Evolutionary conservation across 2,329 filamentous ascomycete species (phyloP), one percentile per base, ranked within the genome.

Genomic region (Scopulariopsis brevicaulis): DNA sequence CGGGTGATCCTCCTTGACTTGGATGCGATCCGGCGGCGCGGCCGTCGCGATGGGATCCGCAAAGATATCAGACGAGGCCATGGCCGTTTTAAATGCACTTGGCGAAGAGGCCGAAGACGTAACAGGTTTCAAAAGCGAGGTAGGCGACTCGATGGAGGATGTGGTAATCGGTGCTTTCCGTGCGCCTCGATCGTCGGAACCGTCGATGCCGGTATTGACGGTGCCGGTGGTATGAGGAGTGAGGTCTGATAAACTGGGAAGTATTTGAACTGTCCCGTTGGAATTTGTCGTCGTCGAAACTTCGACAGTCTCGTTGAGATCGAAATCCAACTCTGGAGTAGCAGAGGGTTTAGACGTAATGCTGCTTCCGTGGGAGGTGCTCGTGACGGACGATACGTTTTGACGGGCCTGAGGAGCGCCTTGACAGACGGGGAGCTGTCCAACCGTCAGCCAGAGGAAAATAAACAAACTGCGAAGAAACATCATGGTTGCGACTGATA

Each of bases 1-100:
- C 0, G 84, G 84, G 62, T 87, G 84, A 62, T 85, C 81, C 22
- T 72, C 64, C 32, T 74, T 74, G 48, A 71, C 68, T 10, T 65
- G 57, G 54, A 87, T 78, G 34, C 71, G 69, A 0, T 73, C 65
- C 1, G 78, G 76, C 3, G 82, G 82, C 12, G 77, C 68, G 60
- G 70, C 73, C 1, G 76, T 80, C 20, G 74, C 76, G 55, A 87
- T 77, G 32, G 83, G 80, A 12, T 68, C 65, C 8, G 73, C 72
- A 62, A 86, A 86, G 56, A 86, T 82, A 63, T 86, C 68, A 14
- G 66, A 59, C 14, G 67, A 65, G 24, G 67, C 63, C 65, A 69
- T 70, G 24, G 20, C 20, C n/a, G n/a, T 24, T 50, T 24, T 22
- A 5, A 22, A 22, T n/a, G 20, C 20, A 20, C 20, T 50, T 50